Percentiles rank a stretch among this genome's conserved stretches.
Conservation (phyloP, 495 filamentous ascomycete genomes). For the Xylaria curta region DNA sequence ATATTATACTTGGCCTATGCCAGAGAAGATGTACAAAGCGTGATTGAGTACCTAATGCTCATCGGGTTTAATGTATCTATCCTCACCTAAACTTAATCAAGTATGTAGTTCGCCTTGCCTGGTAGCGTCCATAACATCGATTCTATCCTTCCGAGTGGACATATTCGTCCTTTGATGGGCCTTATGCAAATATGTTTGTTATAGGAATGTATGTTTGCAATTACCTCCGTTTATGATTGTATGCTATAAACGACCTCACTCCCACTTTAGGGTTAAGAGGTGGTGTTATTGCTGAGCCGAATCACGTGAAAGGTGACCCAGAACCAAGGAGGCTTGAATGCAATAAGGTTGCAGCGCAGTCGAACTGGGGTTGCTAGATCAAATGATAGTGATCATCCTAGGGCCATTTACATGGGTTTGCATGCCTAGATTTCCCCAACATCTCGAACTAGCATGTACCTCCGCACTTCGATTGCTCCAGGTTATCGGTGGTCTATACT, state of each 20-base stretch:
- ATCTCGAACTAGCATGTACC: not conserved
- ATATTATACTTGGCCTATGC: not conserved
- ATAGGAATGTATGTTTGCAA: not conserved
- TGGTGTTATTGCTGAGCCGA: not conserved
- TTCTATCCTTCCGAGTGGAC: not conserved
- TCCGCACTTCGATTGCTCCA: constrained; percentile 10
- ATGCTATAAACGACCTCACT: not conserved
- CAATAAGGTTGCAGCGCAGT: constrained; percentile 3
- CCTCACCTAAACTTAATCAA: not conserved
- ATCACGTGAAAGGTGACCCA: not conserved
- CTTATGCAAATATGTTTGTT: not conserved
- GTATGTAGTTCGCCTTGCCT: not conserved
- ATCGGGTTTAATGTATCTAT: not conserved
- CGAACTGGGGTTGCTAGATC: not conserved
- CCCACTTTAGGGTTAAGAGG: not conserved
- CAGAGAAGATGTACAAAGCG: not conserved
- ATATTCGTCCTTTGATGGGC: not conserved
- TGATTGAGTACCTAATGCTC: not conserved
- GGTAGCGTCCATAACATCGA: not conserved
- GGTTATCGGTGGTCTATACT: not conserved
- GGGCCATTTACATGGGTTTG: not conserved
- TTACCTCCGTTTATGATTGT: not conserved
- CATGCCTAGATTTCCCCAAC: constrained; percentile 19
- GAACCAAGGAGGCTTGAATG: not conserved
- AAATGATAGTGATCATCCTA: not conserved